Percentiles rank a stretch among this genome's conserved stretches.
phyloP scores from a whole-genome alignment of 768 basidiomycete species.

The Russula foetens region DNA sequence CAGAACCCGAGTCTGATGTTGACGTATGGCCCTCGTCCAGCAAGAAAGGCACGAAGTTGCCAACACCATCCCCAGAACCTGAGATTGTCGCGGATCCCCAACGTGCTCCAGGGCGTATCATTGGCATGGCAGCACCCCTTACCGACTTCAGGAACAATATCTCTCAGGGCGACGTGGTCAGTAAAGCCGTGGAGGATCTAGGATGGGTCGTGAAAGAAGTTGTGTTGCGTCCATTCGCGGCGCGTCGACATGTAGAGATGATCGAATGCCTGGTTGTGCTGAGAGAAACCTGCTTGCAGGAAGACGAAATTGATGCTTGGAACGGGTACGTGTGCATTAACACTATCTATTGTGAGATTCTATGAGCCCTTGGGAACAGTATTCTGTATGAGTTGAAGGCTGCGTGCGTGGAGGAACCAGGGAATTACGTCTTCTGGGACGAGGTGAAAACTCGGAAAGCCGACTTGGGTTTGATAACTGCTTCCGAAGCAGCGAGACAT shows the following conservation, averaged over 20 bases:
- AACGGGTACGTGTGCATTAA: slow-evolving; percentile 45
- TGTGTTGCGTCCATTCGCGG: slow-evolving; percentile 61
- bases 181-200: slow-evolving; percentile 79
- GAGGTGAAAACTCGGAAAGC: slow-evolving; percentile 39
- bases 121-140: slow-evolving; percentile 66
- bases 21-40: slow-evolving; percentile 29
- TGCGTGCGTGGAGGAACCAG: slow-evolving; percentile 44
- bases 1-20: slow-evolving; percentile 41
- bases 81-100: slow-evolving; percentile 35
- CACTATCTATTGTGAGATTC: background rate
- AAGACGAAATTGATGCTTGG: slow-evolving; percentile 81
- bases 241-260: slow-evolving; percentile 58
- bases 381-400: slow-evolving; percentile 53
- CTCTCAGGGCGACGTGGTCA: slow-evolving; percentile 67
- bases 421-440: slow-evolving; percentile 64
- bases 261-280: slow-evolving; percentile 62
- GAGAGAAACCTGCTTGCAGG: slow-evolving; percentile 56
- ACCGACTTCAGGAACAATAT: slow-evolving; percentile 70
- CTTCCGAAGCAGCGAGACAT: slow-evolving; percentile 49
- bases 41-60: slow-evolving; percentile 17
- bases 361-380: slow-evolving; percentile 29
- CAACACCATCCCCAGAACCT: slow-evolving; percentile 24
- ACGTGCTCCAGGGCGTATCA: slow-evolving; percentile 61
- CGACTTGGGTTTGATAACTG: slow-evolving; percentile 51
- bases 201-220: slow-evolving; percentile 64